Base-by-base conservation (phyloP, 495 filamentous ascomycete species). In the Parathielavia hyrcaniae region DNA sequence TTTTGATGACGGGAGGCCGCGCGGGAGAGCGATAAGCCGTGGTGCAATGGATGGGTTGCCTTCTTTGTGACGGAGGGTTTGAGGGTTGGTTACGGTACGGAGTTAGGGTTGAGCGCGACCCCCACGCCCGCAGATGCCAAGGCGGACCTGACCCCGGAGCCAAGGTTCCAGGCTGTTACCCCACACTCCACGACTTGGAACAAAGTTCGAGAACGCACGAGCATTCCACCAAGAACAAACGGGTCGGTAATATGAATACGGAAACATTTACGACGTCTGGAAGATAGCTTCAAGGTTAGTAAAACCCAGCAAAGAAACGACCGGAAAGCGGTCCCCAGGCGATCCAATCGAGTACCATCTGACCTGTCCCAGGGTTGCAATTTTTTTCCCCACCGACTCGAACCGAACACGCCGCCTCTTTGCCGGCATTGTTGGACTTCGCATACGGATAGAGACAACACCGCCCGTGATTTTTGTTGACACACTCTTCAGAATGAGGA, bases 61-160 rank as follows among this genome's bases (percentile, higher is more conserved):
- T n/a, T n/a, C 34, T 10, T 10, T 5, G 34, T 35, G 5, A 5
- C 34, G 5, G 10, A 35, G 34, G 34, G 5, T 35, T 35, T 35
- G 34, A 35, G 34, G 34, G 34, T 35, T 35, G 5, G 34, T 35
- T 35, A 5, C 34, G 10, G 5, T 35, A 10, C 34, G 34, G 34
- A 10, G n/a, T n/a, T n/a, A 10, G 34, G 34, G 34, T 5, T 5
- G 10, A 35, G 55, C 19, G 20, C 23, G 35, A 60, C 66, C 68
- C 66, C 68, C 66, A 68, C 68, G 64, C 68, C 46, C 40, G 2
- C 26, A 30, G 26, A 2, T 30, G 26, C 26, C 26, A 30, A 30
- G 26, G 35, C 35, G 35, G 35, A 38, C 35, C 35, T 38, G 39
- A 41, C 13, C 13, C 39, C 16, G 12, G 16, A 55, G 14, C 41